Percentiles rank a stretch among this genome's conserved stretches.
These are phyloP conservation scores for Solanum bulbocastanum DNA, from an alignment of 257 asterid genomes.

Conservation along the genomic window DNA sequence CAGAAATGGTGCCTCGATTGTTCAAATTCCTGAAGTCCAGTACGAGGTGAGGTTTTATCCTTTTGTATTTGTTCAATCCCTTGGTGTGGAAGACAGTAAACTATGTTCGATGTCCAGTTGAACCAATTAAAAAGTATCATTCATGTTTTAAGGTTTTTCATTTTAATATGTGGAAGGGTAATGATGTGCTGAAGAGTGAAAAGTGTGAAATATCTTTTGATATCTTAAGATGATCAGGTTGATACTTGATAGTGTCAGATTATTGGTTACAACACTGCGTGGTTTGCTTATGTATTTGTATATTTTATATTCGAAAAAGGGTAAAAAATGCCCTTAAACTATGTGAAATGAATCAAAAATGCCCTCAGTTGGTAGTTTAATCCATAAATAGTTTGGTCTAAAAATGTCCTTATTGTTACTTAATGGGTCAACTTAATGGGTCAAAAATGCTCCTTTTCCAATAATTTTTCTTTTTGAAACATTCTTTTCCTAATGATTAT, in stretches of 20 bases:
- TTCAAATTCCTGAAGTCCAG: conserved; percentile 27
- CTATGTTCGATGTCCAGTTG: neutral
- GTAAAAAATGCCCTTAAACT: neutral
- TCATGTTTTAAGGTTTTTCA: neutral
- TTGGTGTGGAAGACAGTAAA: neutral
- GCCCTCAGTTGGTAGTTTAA: neutral
- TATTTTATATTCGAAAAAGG: neutral
- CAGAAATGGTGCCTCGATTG: conserved; percentile 24
- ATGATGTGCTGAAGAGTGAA: neutral
- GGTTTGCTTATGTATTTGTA: neutral
- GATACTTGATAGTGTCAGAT: neutral
- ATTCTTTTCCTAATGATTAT: neutral
- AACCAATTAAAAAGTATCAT: neutral
- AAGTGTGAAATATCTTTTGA: neutral
- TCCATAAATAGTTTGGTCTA: neutral
- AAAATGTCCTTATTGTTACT: neutral
- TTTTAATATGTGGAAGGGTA: neutral
- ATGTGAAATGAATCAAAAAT: neutral
- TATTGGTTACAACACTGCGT: neutral
- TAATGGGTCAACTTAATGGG: neutral
- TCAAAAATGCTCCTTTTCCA: neutral
- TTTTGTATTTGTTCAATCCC: neutral
- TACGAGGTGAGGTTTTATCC: conserved; percentile 28
- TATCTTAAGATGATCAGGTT: neutral
- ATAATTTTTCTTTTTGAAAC: neutral